These are phyloP conservation scores for Microdochium nivale DNA, from an alignment of 2,329 filamentous ascomycete species.

Conservation along the genomic window DNA sequence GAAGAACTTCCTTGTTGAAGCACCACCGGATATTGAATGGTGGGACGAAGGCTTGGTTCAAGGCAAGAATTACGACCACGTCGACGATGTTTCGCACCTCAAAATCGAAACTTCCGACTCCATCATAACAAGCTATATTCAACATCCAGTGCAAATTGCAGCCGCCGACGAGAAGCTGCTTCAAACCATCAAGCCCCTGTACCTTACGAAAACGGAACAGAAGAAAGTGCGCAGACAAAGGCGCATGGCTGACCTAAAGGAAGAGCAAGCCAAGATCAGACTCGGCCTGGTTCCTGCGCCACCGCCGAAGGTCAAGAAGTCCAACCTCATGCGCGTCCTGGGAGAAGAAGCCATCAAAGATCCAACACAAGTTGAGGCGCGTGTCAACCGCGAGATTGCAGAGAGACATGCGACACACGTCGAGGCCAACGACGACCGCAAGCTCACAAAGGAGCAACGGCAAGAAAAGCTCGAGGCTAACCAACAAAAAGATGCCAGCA, in stretches of 20 bases:
- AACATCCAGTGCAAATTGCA: slow-evolving; percentile 85
- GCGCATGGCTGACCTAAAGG: slow-evolving; percentile 87
- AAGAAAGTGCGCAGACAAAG: slow-evolving; percentile 84
- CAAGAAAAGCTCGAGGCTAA: slow-evolving; percentile 76
- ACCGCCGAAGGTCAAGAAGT: slow-evolving; percentile 93
- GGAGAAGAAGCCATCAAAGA: slow-evolving; percentile 90
- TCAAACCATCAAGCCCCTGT: slow-evolving; percentile 79
- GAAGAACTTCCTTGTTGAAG: slow-evolving; percentile 77
- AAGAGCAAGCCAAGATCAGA: slow-evolving; percentile 92
- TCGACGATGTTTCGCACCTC: slow-evolving; percentile 55
- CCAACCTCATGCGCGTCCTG: slow-evolving; percentile 93
- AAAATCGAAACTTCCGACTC: slow-evolving; percentile 73
- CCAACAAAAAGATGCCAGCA: slow-evolving; percentile 79
- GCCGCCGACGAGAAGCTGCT: slow-evolving; percentile 83
- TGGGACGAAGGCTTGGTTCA: slow-evolving; percentile 88
- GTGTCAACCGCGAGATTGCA: slow-evolving; percentile 86
- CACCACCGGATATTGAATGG: slow-evolving; percentile 88
- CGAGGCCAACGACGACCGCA: slow-evolving; percentile 70
- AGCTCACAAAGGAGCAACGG: slow-evolving; percentile 79
- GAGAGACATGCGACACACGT: slow-evolving; percentile 76
- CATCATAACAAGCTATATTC: slow-evolving; percentile 84
- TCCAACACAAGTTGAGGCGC: slow-evolving; percentile 90
- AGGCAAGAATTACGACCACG: slow-evolving; percentile 63
- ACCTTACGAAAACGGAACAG: slow-evolving; percentile 82
- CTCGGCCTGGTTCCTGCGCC: slow-evolving; percentile 84